phyloP scores from a whole-genome alignment of 345 rosid species.

The Cochlearia excelsa region DNA sequence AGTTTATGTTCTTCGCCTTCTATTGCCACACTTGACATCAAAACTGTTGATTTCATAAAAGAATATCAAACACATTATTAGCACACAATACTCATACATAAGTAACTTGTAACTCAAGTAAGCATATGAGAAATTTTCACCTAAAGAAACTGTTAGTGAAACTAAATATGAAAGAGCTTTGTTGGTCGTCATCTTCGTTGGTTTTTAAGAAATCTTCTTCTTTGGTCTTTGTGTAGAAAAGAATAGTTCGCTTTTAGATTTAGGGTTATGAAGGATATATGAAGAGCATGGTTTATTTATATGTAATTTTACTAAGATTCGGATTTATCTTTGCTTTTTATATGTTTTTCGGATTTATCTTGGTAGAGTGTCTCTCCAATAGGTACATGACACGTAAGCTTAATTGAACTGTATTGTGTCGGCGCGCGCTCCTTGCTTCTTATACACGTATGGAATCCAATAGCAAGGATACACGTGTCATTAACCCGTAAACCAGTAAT shows the following conservation, averaged over 20 bases:
- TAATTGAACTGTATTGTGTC: background rate
- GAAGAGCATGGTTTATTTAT: conserved; percentile 7
- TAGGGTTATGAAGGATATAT: background rate
- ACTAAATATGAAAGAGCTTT: conserved; percentile 22
- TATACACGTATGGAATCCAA: conserved; percentile 23
- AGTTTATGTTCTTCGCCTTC: conserved; percentile 36
- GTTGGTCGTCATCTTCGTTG: conserved; percentile 28
- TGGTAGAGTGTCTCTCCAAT: conserved; percentile 33
- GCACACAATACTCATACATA: background rate
- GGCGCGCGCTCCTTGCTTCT: conserved; percentile 18
- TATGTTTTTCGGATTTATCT: background rate
- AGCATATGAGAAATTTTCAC: conserved; percentile 10
- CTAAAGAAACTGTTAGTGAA: conserved; percentile 33
- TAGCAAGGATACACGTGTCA: conserved; percentile 17
- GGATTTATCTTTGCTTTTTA: background rate
- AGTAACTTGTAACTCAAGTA: too few relatives aligned
- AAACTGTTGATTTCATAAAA: conserved; percentile 26
- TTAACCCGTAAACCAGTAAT: too few relatives aligned
- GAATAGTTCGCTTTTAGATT: background rate
- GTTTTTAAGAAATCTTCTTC: conserved; percentile 3
- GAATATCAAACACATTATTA: background rate
- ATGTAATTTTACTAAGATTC: background rate
- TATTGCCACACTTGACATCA: conserved; percentile 31
- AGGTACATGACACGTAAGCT: conserved; percentile 21
- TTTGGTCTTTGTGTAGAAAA: background rate